Percentiles rank a stretch among this genome's conserved stretches.
Conservation (phyloP, 805 yeast species). For the Suhomyces sp. region DNA sequence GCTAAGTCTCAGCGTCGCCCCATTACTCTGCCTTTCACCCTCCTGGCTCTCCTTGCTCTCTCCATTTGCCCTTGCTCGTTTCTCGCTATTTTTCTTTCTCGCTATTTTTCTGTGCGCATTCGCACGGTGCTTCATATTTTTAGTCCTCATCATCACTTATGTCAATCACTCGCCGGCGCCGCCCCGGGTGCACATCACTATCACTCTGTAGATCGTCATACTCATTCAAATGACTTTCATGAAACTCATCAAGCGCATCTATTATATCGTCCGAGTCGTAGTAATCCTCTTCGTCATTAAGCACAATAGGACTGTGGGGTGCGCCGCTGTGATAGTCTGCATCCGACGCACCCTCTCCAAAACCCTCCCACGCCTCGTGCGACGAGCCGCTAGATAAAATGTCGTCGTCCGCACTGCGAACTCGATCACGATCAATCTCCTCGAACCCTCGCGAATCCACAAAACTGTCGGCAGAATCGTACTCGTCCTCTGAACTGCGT, state of each 20-base stretch:
- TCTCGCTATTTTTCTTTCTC: background rate
- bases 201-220: constrained; percentile 1
- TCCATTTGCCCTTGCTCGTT: no score
- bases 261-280: constrained; percentile 18
- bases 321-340: constrained; percentile 3
- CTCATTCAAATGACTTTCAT: constrained; percentile 14
- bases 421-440: constrained; percentile 21
- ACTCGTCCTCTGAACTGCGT: constrained; percentile 11
- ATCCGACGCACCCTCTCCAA: constrained; percentile 9
- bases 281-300: constrained; percentile 5
- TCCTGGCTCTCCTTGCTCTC: background rate
- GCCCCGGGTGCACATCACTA: background rate
- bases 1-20: background rate
- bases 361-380: constrained; percentile 19
- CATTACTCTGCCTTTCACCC: background rate
- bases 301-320: constrained; percentile 9
- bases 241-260: constrained; percentile 26
- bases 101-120: background rate
- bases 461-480: constrained; percentile 34
- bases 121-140: constrained; percentile 1
- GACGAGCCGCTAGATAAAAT: constrained; percentile 13
- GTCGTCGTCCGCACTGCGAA: constrained; percentile 13
- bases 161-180: constrained; percentile 1
- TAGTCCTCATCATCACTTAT: constrained; percentile 19
- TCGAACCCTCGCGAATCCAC: constrained; percentile 23